Base-by-base conservation (phyloP, 2,329 filamentous ascomycete genomes). In the Cytospora piceae region DNA sequence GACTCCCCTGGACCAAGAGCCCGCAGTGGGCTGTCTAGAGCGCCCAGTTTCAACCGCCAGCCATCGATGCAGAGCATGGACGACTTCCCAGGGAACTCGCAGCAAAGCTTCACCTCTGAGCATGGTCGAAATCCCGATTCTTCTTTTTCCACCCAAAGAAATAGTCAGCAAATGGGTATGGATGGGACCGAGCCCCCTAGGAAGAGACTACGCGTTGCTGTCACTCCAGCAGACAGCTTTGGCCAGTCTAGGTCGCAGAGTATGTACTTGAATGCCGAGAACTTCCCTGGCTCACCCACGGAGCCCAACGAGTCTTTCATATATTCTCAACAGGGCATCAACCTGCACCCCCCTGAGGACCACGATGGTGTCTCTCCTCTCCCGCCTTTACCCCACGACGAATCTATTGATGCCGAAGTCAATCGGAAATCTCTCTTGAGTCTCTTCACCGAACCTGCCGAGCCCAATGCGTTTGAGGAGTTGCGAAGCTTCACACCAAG, bases 341-440 rank as follows among this genome's bases (percentile, higher is more conserved):
- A 78, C 69, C 72, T 70, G 37, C 79, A 81, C 7, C 74, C 80
- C 20, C 76, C 77, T 1, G 74, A 79, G n/a, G 77, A 66, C 1
- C 80, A 80, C 29, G 86, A 88, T 7, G 83, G 83, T 42, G 83
- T 82, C 3, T 82, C 84, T 4, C 86, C 90, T 1, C 78, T 92
- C 3, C 82, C 85, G 12, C 91, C 92, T 1, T 77, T 94, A 7
- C 83, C 86, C 0, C 85, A 82, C 63, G 84, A 87, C 51, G 77
- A 82, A 68, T 85, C 84, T 8, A 79, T 90, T 17, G 86, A 91
- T 55, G 86, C 89, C 7, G 91, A 96, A 69, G 86, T 89, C 70
- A 97, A 94, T 76, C 91, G 93, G 69, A 90, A 90, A 70, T 82
- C 93, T 69, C 83, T 97, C 29, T 91, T 96, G 82, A 89, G 90